Evolutionary conservation across 306 rosid genomes (phyloP).

Genomic region (Prunus padus): DNA sequence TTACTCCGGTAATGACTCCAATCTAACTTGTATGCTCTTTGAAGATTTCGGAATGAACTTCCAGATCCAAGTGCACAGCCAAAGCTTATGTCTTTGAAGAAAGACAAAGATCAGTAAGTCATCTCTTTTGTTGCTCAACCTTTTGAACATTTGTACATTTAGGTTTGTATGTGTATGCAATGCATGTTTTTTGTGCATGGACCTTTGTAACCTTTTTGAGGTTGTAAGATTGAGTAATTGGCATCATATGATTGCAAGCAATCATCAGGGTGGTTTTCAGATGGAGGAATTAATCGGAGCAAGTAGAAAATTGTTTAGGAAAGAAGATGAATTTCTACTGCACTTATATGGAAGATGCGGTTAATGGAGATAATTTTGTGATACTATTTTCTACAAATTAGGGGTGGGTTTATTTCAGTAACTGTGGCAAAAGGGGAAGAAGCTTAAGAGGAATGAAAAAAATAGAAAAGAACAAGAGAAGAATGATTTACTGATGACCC

Average conservation of each 20-base stretch:
- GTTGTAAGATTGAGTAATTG: background rate
- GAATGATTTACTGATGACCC: background rate
- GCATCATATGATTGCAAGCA: background rate
- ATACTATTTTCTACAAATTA: background rate
- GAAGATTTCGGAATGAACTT: conserved; percentile 93
- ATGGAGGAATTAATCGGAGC: background rate
- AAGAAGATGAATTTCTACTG: background rate
- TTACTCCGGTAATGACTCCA: conserved; percentile 29
- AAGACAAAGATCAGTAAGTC: conserved; percentile 88
- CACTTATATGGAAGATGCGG: background rate
- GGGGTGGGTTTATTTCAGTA: background rate
- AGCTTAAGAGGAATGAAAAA: background rate
- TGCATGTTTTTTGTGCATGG: background rate
- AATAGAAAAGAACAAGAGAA: too few species aligned
- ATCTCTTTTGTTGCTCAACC: conserved; percentile 13
- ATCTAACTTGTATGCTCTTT: conserved; percentile 28
- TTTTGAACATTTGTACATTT: background rate
- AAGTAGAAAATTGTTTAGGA: background rate
- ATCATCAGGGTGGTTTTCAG: background rate
- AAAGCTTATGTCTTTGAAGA: conserved; percentile 84
- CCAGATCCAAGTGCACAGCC: conserved; percentile 99
- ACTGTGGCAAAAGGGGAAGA: background rate
- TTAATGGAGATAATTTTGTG: background rate
- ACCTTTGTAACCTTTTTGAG: background rate
- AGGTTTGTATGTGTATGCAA: background rate